phyloP scores from a whole-genome alignment of 108 stramenopile genomes.

The Discostella stelligeroides region DNA sequence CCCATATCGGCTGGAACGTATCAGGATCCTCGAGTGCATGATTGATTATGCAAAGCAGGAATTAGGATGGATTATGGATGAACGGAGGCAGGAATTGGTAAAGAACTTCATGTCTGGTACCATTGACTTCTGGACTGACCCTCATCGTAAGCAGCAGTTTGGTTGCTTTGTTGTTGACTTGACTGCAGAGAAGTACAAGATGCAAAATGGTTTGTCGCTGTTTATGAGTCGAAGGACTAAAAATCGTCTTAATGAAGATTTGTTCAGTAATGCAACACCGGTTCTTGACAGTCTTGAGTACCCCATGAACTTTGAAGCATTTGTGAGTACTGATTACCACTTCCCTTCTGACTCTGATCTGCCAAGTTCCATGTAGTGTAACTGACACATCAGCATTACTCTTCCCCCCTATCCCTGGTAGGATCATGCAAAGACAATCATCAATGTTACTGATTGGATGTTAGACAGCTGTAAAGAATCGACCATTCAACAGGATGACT shows the following conservation, averaged over 20 bases:
- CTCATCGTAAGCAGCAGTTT: constrained; percentile 13
- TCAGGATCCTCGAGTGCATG: constrained; percentile 1
- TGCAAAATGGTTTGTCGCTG: no score
- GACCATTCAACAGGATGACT: not conserved
- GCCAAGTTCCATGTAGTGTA: not conserved
- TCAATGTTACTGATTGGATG: constrained; percentile 5
- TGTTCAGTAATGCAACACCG: not conserved
- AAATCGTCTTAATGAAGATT: not conserved
- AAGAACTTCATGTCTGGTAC: constrained; percentile 1
- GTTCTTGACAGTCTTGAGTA: constrained; percentile 8
- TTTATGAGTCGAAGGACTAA: constrained; percentile 16
- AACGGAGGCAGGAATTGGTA: not conserved
- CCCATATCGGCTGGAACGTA: constrained; percentile 14
- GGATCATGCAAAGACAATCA: constrained; percentile 4
- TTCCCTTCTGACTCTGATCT: not conserved
- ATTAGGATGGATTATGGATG: constrained; percentile 2
- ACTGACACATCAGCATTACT: constrained; percentile 2
- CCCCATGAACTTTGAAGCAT: constrained; percentile 11
- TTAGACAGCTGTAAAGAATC: not conserved
- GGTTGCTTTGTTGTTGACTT: constrained; percentile 14
- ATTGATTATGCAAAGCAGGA: constrained; percentile 7
- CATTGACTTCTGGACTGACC: constrained; percentile 21
- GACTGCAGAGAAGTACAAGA: constrained; percentile 11
- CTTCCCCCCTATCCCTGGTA: not conserved
- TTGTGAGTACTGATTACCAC: constrained; percentile 7